Conservation (phyloP, 345 rosid genomes). For the Fremontodendron californicum region DNA sequence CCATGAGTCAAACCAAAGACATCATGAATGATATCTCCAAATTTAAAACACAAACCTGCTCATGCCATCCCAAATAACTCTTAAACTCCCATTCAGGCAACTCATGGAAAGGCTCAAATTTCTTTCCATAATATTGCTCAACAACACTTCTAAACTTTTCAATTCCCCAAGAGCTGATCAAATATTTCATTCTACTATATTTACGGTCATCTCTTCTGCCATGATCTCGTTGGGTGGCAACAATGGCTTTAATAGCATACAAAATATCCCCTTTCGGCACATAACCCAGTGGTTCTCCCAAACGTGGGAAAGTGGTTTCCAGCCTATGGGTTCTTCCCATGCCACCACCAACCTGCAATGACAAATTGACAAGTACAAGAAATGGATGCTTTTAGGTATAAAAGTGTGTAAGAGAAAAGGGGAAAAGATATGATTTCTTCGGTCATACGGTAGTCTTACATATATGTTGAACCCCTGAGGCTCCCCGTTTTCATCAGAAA, state of each 20-base stretch:
- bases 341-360: constrained; percentile 91
- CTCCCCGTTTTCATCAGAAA: constrained; percentile 74
- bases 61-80: constrained; percentile 96
- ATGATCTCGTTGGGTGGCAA: constrained; percentile 87
- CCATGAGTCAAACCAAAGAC: neutral
- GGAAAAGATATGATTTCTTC: neutral
- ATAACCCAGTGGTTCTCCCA: constrained; percentile 83
- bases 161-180: constrained; percentile 92
- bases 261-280: constrained; percentile 91
- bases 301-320: constrained; percentile 84
- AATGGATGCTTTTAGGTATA: neutral
- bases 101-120: constrained; percentile 69
- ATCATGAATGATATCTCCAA: neutral
- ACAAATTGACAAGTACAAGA: constrained; percentile 19
- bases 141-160: constrained; percentile 81
- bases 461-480: constrained; percentile 92
- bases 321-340: constrained; percentile 94
- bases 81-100: constrained; percentile 96
- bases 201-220: constrained; percentile 98
- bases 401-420: neutral
- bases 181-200: constrained; percentile 90
- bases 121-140: constrained; percentile 91
- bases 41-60: constrained; percentile 52
- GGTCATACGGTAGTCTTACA: constrained; percentile 40
- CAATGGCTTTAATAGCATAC: constrained; percentile 91